A percentile compares a stretch with the other conserved stretches of the same genome.
Conservation (phyloP, 257 asterid species). For the Solanum chiquidenum region DNA sequence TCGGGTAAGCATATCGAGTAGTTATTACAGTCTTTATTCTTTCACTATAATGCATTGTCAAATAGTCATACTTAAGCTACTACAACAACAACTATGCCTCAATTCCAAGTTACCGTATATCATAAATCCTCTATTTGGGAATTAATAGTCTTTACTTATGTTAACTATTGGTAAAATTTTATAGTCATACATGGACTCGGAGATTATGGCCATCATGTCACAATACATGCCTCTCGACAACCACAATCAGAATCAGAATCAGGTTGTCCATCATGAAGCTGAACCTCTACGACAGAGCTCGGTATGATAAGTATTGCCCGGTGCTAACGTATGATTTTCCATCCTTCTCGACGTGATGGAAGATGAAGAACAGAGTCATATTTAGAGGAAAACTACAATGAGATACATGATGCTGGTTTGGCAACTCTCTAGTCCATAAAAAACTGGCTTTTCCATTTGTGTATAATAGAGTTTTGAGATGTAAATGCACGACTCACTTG, state of each 20-base stretch:
- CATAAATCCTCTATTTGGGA: neutral
- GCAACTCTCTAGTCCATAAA: neutral
- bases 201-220: slow-evolving; percentile 96
- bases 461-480: neutral
- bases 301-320: slow-evolving; percentile 15
- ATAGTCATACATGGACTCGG: slow-evolving; percentile 92
- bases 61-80: neutral
- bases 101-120: neutral
- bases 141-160: neutral
- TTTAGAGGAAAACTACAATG: neutral
- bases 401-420: neutral
- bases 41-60: neutral
- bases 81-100: neutral
- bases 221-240: slow-evolving; percentile 95
- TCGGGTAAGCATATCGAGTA: slow-evolving; percentile 32
- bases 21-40: neutral
- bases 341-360: neutral
- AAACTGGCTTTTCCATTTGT: neutral
- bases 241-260: slow-evolving; percentile 35
- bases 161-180: slow-evolving; percentile 3
- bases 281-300: slow-evolving; percentile 43
- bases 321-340: neutral
- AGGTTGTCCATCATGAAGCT: slow-evolving; percentile 49
- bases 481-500: neutral
- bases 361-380: neutral